phyloP scores from a whole-genome alignment of 2,329 filamentous ascomycete species.

The Clarireedia hainanense region DNA sequence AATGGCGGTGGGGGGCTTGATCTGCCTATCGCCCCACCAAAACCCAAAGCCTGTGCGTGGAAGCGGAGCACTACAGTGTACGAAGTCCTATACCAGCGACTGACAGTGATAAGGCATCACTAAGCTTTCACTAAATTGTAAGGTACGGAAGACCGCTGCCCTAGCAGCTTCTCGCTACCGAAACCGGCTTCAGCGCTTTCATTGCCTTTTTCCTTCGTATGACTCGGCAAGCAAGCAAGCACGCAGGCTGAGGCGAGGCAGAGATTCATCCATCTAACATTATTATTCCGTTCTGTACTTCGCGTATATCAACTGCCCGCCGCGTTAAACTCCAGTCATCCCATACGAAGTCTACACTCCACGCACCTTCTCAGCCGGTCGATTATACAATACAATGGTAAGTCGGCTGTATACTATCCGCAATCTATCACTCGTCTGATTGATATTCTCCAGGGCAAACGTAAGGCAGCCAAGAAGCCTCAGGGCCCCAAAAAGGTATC shows the following conservation, averaged over 20 bases:
- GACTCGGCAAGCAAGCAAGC: too few relatives aligned
- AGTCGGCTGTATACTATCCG: not conserved
- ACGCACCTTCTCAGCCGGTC: not conserved
- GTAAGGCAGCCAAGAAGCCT: conserved; percentile 80
- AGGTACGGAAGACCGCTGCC: not conserved
- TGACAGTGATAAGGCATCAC: not conserved
- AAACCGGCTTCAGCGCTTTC: too few relatives aligned
- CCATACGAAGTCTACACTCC: not conserved
- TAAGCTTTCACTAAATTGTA: not conserved
- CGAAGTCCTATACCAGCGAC: not conserved
- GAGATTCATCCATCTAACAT: not conserved
- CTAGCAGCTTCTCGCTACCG: not conserved
- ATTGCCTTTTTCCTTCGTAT: too few relatives aligned
- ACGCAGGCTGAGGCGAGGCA: too few relatives aligned
- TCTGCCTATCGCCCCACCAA: not conserved
- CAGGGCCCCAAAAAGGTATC: conserved; percentile 73
- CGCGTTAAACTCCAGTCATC: not conserved
- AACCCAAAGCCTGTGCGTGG: not conserved
- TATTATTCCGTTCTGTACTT: not conserved
- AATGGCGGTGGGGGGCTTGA: not conserved
- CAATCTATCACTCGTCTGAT: not conserved
- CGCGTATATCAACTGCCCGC: not conserved
- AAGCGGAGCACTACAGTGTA: too few relatives aligned
- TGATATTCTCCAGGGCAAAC: conserved; percentile 61
- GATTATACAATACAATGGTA: not conserved